A percentile compares a stretch with the other conserved stretches of the same genome.
Conservation (phyloP, 1,139 yeast species). For the Yamadazyma pseudoaaseri region DNA sequence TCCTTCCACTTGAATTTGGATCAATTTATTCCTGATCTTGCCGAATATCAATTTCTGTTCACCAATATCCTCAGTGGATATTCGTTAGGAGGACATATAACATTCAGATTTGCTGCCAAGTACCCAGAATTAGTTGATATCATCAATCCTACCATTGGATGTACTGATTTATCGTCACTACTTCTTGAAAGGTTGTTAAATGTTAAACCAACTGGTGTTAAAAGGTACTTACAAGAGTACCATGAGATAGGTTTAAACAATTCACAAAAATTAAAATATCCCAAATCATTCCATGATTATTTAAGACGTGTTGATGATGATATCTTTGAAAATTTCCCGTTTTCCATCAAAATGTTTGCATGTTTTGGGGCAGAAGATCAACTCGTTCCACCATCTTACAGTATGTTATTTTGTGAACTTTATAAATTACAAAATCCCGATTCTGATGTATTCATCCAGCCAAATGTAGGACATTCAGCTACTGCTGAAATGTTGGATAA, state of each 20-base stretch:
- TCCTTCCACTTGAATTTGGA: conserved; percentile 45
- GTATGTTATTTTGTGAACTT: conserved; percentile 34
- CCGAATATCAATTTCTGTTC: conserved; percentile 19
- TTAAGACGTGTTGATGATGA: conserved; percentile 27
- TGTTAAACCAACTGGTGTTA: conserved; percentile 15
- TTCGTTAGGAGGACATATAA: conserved; percentile 62
- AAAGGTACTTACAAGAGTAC: conserved; percentile 19
- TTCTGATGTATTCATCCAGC: conserved; percentile 27
- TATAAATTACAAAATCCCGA: conserved; percentile 27
- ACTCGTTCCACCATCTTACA: conserved; percentile 36
- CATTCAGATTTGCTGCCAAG: conserved; percentile 45
- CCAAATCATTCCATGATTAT: conserved; percentile 36
- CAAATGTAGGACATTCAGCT: conserved; percentile 36
- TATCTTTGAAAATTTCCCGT: conserved; percentile 38
- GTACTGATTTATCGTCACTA: conserved; percentile 42
- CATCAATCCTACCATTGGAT: conserved; percentile 49
- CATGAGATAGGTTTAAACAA: conserved; percentile 32
- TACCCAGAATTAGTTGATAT: conserved; percentile 39
- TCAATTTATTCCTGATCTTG: conserved; percentile 19
- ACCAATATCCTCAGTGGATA: conserved; percentile 49
- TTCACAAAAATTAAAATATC: conserved; percentile 29
- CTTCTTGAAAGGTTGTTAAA: conserved; percentile 38
- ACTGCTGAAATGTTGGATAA: conserved; percentile 36
- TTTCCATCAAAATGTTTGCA: conserved; percentile 35
- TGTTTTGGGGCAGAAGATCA: conserved; percentile 36